These are phyloP conservation scores for Clavispora vitiphila DNA, from an alignment of 805 yeast genomes.

Conservation along the genomic window DNA sequence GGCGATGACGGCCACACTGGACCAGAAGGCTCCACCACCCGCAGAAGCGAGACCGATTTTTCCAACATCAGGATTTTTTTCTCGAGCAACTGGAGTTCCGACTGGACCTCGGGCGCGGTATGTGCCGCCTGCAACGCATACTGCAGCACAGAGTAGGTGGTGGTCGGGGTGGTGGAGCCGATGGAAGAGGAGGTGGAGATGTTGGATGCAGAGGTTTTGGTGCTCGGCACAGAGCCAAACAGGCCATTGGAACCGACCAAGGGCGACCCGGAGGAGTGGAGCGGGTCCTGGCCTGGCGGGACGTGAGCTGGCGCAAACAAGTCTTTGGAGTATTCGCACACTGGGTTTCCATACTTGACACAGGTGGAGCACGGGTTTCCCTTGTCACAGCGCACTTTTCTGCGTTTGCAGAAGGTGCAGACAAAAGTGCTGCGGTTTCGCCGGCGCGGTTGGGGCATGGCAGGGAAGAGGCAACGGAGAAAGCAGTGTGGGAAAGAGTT, in stretches of 20 bases:
- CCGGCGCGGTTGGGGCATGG: constrained; percentile 4
- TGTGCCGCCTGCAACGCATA: background rate
- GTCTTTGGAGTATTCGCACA: constrained; percentile 24
- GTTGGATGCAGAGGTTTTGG: too few species aligned
- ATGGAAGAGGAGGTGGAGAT: background rate
- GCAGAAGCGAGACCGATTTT: constrained; percentile 8
- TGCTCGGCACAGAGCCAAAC: too few species aligned
- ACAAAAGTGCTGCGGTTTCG: constrained; percentile 13
- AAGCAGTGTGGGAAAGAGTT: background rate
- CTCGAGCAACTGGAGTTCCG: constrained; percentile 17
- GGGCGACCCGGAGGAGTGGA: background rate
- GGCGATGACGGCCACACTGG: constrained; percentile 5
- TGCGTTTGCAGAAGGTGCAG: constrained; percentile 19
- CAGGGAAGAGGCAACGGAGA: background rate
- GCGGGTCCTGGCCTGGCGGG: constrained; percentile 1
- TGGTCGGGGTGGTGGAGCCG: background rate
- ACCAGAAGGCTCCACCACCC: background rate
- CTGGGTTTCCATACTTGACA: constrained; percentile 20
- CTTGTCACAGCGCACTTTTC: constrained; percentile 21
- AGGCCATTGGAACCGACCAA: too few species aligned
- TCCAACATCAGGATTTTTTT: constrained; percentile 17
- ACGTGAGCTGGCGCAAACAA: background rate
- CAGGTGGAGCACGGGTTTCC: constrained; percentile 27
- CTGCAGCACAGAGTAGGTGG: background rate
- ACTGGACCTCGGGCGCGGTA: constrained; percentile 7